phyloP scores from a whole-genome alignment of 805 yeast genomes.

The Saccharomycopsis sp. region DNA sequence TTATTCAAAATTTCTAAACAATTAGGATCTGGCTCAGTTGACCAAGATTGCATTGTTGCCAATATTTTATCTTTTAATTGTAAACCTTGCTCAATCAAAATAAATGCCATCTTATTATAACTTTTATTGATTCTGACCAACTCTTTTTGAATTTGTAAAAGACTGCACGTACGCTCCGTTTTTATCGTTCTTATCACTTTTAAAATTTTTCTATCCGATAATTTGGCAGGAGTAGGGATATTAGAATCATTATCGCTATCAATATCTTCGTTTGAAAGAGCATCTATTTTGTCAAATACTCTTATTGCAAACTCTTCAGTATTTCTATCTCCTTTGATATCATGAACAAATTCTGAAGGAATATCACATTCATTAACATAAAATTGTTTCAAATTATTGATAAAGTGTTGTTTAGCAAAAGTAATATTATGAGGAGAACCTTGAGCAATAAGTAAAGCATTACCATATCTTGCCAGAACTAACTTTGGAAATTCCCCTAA shows the following conservation, averaged over 20 bases:
- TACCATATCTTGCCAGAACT: slow-evolving; percentile 10
- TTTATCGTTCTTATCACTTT: slow-evolving; percentile 5
- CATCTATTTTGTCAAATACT: slow-evolving; percentile 8
- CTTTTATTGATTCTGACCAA: slow-evolving; percentile 11
- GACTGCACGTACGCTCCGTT: slow-evolving; percentile 12
- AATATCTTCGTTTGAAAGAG: slow-evolving; percentile 1
- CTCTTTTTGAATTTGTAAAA: slow-evolving; percentile 14
- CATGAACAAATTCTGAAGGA: not conserved
- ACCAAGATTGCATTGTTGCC: not conserved
- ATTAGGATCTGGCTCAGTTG: not conserved
- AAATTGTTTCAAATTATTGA: slow-evolving; percentile 11
- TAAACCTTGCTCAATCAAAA: slow-evolving; percentile 12
- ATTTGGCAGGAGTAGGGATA: too few relatives aligned
- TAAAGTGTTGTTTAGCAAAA: slow-evolving; percentile 6
- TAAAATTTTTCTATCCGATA: slow-evolving; percentile 1
- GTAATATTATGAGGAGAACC: slow-evolving; percentile 12
- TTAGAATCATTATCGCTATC: not conserved
- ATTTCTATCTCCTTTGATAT: not conserved
- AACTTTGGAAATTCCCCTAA: slow-evolving; percentile 8
- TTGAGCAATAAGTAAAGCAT: slow-evolving; percentile 9
- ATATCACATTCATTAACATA: slow-evolving; percentile 7
- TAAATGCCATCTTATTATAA: slow-evolving; percentile 11
- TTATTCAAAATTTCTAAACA: slow-evolving; percentile 13
- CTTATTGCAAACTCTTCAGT: slow-evolving; percentile 2
- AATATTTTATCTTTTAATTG: slow-evolving; percentile 9